phyloP scores from a whole-genome alignment of 73 alveolate genomes.

The Paramecium sonneborni region DNA sequence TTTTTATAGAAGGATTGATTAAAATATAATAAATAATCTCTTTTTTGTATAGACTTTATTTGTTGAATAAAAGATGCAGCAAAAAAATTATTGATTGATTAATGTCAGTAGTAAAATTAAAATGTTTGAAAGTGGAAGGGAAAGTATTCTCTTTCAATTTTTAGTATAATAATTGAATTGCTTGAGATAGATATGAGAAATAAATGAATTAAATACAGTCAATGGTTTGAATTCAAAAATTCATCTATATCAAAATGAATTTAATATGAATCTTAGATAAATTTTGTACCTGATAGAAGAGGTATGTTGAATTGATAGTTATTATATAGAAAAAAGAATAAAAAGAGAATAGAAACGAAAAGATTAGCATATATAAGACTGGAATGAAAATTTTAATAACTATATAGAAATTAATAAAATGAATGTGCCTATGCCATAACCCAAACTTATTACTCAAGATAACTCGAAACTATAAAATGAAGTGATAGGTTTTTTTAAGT shows the following conservation, averaged over 20 bases:
- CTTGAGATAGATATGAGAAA: background rate
- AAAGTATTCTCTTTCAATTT: background rate
- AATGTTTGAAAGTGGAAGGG: constrained; percentile 35
- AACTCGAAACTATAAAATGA: background rate
- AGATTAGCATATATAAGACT: background rate
- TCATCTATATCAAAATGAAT: background rate
- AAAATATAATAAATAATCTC: too few relatives aligned
- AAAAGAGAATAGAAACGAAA: background rate
- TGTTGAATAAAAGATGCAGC: constrained; percentile 42
- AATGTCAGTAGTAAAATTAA: constrained; percentile 24
- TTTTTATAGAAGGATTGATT: too few relatives aligned
- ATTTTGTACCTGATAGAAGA: constrained; percentile 55
- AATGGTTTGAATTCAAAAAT: background rate
- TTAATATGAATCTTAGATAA: background rate
- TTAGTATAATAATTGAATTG: constrained; percentile 12
- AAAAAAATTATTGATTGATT: constrained; percentile 36
- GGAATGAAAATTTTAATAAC: background rate
- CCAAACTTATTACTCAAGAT: background rate
- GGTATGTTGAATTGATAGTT: too few relatives aligned
- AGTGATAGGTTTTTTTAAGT: background rate
- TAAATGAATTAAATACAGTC: background rate
- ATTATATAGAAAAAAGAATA: too few relatives aligned
- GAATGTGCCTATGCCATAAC: background rate
- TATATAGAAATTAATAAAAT: background rate
- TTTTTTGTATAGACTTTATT: too few relatives aligned